These are phyloP conservation scores for Amauroascus niger DNA, from an alignment of 2,329 filamentous ascomycete species.

Conservation along the genomic window DNA sequence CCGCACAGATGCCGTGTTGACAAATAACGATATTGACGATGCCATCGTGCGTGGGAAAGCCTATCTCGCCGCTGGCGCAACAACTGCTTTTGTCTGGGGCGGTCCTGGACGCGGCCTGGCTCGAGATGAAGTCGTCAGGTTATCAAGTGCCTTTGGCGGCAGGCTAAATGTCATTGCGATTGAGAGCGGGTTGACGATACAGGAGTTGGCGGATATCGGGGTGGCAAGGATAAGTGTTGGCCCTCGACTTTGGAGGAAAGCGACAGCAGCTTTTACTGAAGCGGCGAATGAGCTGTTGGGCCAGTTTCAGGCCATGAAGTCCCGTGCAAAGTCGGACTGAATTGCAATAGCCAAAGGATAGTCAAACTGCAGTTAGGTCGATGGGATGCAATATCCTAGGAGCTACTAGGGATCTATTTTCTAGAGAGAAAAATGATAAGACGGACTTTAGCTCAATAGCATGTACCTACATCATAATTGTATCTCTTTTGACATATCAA, in stretches of 20 bases:
- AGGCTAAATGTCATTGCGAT: conserved; percentile 42
- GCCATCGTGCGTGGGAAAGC: conserved; percentile 46
- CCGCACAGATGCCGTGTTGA: conserved; percentile 45
- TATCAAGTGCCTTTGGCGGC: conserved; percentile 44
- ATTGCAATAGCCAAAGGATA: too few species aligned
- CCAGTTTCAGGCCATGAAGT: conserved; percentile 16
- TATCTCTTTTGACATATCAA: too few species aligned
- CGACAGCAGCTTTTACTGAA: conserved; percentile 24
- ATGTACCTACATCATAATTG: too few species aligned
- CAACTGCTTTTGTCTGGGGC: conserved; percentile 54
- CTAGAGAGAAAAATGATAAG: too few species aligned
- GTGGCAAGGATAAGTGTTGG: conserved; percentile 50
- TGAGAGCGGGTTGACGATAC: conserved; percentile 35
- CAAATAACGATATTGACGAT: conserved; percentile 37
- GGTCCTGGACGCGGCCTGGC: conserved; percentile 37
- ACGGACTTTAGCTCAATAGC: too few species aligned
- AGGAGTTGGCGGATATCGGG: conserved; percentile 41
- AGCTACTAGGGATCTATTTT: too few species aligned
- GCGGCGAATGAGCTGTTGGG: conserved; percentile 15
- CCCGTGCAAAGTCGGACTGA: background rate
- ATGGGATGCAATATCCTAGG: too few species aligned
- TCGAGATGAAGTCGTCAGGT: conserved; percentile 38
- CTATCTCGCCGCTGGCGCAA: conserved; percentile 51
- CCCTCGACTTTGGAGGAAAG: conserved; percentile 38
- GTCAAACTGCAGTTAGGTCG: too few species aligned